Percentiles rank a stretch among this genome's conserved stretches.
Conservation (phyloP, 1,284 basidiomycete genomes). For the Peniophora sp. region DNA sequence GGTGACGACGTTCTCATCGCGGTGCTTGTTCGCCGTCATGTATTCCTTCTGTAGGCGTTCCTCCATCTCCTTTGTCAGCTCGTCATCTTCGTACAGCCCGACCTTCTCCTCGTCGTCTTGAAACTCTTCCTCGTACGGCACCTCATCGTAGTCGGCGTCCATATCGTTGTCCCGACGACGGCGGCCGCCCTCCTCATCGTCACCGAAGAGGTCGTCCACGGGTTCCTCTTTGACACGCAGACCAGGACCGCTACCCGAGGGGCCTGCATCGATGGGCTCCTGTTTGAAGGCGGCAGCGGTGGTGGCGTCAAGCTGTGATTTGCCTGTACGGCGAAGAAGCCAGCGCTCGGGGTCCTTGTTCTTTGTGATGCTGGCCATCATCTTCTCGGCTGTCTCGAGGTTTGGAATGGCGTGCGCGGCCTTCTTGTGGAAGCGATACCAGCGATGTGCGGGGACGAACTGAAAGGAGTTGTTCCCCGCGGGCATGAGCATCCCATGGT, state of each 20-base stretch:
- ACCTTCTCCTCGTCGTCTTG: slow-evolving; percentile 83
- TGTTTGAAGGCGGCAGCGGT: slow-evolving; percentile 61
- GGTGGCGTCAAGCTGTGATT: slow-evolving; percentile 46
- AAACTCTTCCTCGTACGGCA: slow-evolving; percentile 78
- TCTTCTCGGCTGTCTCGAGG: slow-evolving; percentile 62
- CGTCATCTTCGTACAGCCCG: slow-evolving; percentile 63
- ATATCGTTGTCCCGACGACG: slow-evolving; percentile 45
- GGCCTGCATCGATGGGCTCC: slow-evolving; percentile 42
- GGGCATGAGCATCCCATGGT: slow-evolving; percentile 51
- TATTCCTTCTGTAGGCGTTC: slow-evolving; percentile 81
- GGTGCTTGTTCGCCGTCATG: slow-evolving; percentile 64
- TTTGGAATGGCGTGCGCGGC: slow-evolving; percentile 64
- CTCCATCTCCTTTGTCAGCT: slow-evolving; percentile 82
- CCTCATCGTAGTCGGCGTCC: slow-evolving; percentile 74
- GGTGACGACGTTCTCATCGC: slow-evolving; percentile 62
- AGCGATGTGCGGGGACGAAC: slow-evolving; percentile 79
- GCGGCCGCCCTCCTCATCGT: slow-evolving; percentile 53
- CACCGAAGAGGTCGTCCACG: slow-evolving; percentile 52
- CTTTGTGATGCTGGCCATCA: slow-evolving; percentile 52
- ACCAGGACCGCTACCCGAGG: slow-evolving; percentile 48
- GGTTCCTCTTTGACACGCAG: slow-evolving; percentile 54
- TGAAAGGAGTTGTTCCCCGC: slow-evolving; percentile 70
- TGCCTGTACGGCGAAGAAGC: slow-evolving; percentile 52
- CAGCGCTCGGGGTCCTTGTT: slow-evolving; percentile 69
- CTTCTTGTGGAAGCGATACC: slow-evolving; percentile 87